Evolutionary conservation across 1,284 basidiomycete species (phyloP), one percentile per base, ranked within the genome.

Genomic region (Caloboletus firmus): DNA sequence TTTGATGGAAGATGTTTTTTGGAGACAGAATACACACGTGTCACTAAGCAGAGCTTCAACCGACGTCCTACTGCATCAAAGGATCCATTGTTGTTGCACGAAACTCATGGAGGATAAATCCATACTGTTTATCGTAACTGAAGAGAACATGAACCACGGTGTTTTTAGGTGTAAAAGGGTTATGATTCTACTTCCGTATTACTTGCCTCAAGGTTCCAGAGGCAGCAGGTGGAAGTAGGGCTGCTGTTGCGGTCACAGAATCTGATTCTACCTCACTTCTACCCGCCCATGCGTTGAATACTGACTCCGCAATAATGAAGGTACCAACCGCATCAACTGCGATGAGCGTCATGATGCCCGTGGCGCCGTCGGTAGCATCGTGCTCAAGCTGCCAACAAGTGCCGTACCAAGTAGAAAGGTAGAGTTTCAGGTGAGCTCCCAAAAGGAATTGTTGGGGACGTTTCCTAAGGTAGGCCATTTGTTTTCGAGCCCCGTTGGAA

Each of bases 401-500:
- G 45, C 79, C 80, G 61, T 82, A 84, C 22, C n/a, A n/a, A n/a
- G n/a, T n/a, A n/a, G n/a, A n/a, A 62, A 63, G 10, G 72, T 12
- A 5, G 75, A 79, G 62, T 80, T 76, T 66, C 70, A 81, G 6
- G 61, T 65, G 40, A 12, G 73, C 78, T 18, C 79, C 79, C 52
- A 80, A 76, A 70, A 54, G 10, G 79, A 77, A 69, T 77, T 77
- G 2, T 60, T 63, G 7, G 75, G 76, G 24, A 80, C 62, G 15
- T 65, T 63, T 35, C 69, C 72, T 49, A 81, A 77, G 35, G 74
- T 79, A 13, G 64, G 68, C 67, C 57, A 73, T 53, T 70, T 70
- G 11, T 70, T 73, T 39, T 75, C 54, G 41, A 83, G 72, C 13
- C 81, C 81, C 81, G 49, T 80, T 70, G 9, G 82, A 84, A 68